phyloP scores from a whole-genome alignment of 352 stramenopile genomes.

The Sclerospora graminicola region DNA sequence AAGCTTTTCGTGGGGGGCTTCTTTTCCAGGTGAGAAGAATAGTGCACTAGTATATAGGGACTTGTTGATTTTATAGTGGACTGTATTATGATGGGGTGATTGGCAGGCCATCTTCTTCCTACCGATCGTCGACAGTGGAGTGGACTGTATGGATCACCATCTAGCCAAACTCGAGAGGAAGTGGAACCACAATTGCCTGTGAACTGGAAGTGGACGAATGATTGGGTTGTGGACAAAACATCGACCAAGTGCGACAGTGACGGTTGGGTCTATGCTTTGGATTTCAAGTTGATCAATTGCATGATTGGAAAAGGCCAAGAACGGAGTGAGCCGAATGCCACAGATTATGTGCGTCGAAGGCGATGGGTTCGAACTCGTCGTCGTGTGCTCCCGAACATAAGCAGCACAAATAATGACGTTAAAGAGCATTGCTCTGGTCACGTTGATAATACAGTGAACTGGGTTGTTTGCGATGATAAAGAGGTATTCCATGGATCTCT shows the following conservation, averaged over 20 bases:
- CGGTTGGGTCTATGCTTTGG: constrained; percentile 73
- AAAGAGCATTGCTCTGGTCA: constrained; percentile 21
- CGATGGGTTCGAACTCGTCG: constrained; percentile 52
- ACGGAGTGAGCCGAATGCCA: constrained; percentile 38
- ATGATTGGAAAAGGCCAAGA: constrained; percentile 46
- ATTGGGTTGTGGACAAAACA: constrained; percentile 45
- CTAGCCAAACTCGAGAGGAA: constrained; percentile 41
- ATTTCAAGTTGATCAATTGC: constrained; percentile 74
- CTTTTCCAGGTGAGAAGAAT: too few relatives aligned
- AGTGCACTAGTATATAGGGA: too few relatives aligned
- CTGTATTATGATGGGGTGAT: background rate
- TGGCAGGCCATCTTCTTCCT: constrained; percentile 46
- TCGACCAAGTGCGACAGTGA: constrained; percentile 42
- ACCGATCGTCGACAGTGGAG: constrained; percentile 61
- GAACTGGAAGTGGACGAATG: constrained; percentile 53
- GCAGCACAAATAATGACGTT: constrained; percentile 2
- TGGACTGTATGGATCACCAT: constrained; percentile 39
- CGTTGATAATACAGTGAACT: constrained; percentile 5
- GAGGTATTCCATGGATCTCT: constrained; percentile 16
- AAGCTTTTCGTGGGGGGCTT: too few relatives aligned
- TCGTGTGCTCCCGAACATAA: constrained; percentile 13
- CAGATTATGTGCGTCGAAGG: constrained; percentile 57
- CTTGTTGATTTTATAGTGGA: too few relatives aligned
- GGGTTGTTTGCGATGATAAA: constrained; percentile 19
- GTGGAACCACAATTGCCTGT: constrained; percentile 57